Conservation (phyloP, 2,329 filamentous ascomycete species). For the Sphaerostilbella broomeana region DNA sequence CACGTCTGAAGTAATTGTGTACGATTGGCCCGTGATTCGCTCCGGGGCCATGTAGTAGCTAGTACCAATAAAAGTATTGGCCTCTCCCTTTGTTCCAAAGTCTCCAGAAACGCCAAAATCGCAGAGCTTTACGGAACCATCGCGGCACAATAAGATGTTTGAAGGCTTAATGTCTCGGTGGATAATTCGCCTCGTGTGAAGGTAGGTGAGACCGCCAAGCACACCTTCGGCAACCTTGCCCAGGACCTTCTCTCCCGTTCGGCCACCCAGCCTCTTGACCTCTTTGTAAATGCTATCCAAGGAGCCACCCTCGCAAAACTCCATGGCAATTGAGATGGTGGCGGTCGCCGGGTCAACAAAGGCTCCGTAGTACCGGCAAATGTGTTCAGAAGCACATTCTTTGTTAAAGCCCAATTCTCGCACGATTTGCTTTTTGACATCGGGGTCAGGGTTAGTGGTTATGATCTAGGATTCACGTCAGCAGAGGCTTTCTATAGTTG, state of each 20-base stretch:
- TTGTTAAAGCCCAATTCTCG: constrained; percentile 97
- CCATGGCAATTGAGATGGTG: constrained; percentile 98
- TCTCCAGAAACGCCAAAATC: constrained; percentile 97
- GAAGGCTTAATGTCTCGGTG: constrained; percentile 98
- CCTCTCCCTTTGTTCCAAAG: constrained; percentile 96
- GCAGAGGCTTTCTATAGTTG: constrained; percentile 12
- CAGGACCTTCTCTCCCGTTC: constrained; percentile 93
- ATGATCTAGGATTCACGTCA: constrained; percentile 62
- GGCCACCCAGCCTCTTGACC: constrained; percentile 88
- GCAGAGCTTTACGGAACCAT: constrained; percentile 93
- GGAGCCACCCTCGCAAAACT: constrained; percentile 95
- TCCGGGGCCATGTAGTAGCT: constrained; percentile 99
- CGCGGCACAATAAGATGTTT: constrained; percentile 88
- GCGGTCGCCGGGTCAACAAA: constrained; percentile 95
- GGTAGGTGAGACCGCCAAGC: constrained; percentile 85
- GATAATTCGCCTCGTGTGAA: constrained; percentile 94
- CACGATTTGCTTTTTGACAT: constrained; percentile 97
- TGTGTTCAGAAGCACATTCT: constrained; percentile 89
- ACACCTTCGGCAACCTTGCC: constrained; percentile 96
- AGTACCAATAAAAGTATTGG: constrained; percentile 97
- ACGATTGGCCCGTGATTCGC: constrained; percentile 93
- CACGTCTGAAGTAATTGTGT: constrained; percentile 97
- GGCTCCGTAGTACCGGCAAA: constrained; percentile 94
- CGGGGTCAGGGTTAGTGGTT: constrained; percentile 94
- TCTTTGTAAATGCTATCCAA: constrained; percentile 96